Evolutionary conservation across 129 eudicot species (phyloP), one percentile per base, ranked within the genome.

Genomic region (Artemisia tridentata): DNA sequence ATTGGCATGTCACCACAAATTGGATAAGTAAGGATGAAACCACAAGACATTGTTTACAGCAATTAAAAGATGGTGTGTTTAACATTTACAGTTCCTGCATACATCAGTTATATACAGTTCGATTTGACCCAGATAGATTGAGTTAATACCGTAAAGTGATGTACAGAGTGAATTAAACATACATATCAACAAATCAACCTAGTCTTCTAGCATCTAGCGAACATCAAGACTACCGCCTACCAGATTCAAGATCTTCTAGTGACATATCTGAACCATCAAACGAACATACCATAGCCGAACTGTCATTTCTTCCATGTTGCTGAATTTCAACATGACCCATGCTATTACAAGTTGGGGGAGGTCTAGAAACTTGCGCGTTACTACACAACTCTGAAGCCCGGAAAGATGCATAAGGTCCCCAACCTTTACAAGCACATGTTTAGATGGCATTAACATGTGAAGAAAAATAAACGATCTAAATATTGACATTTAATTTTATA

Each of bases 391-490:
- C 92, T 78, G 80, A 20, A 13, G 86, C 79, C 11, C 79, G 84
- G 12, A 86, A 82, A 72, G 78, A 84, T n/a, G 92, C 88, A 65
- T 89, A 80, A 1, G 96, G 88, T 51, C 87, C 86, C 96, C 96
- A 89, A 45, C 96, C 96, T 88, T 72, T 27, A 69, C 47, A 23
- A 45, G 9, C 20, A 38, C 23, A 61, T 20, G 23, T 27, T 41
- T 7, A 2, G 45, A 51, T 34, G 0, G 61, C 7, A 13, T 57
- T 50, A 13, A 12, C 50, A 66, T 67, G 58, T 51, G 11, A 67
- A 50, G 51, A 67, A 17, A 4, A 34, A 52, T 60, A 19, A 11
- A 67, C 11, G 3, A 68, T 17, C 46, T 47, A 15, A 55, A 65
- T 13, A 6, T 7, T 15, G 19, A 19, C 57, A 21, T 18, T 17